These are phyloP conservation scores for Priceomyces medius DNA, from an alignment of 805 yeast species.

Conservation along the genomic window DNA sequence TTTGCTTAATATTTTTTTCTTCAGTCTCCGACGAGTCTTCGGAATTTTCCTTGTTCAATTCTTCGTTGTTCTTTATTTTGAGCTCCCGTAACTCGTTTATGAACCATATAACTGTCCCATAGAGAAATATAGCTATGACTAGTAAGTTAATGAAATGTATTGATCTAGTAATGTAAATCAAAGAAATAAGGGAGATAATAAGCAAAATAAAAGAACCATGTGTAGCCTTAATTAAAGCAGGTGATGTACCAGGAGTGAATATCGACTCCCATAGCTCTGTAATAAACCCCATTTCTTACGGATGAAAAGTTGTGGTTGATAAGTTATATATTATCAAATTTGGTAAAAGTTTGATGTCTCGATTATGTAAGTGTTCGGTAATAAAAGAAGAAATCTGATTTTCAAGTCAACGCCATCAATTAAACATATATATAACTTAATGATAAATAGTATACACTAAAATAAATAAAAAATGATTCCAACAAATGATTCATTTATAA, in stretches of 20 bases:
- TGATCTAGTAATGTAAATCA: conserved; percentile 60
- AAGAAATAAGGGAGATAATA: conserved; percentile 51
- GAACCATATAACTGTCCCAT: conserved; percentile 88
- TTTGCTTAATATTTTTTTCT: conserved; percentile 3
- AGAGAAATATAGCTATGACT: conserved; percentile 60
- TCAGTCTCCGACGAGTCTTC: conserved; percentile 7
- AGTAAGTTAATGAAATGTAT: conserved; percentile 63
- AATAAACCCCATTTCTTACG: conserved; percentile 40
- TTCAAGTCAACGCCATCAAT: conserved; percentile 2
- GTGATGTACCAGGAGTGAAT: conserved; percentile 90
- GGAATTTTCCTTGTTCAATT: conserved; percentile 29
- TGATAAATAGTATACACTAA: not conserved
- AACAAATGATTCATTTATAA: conserved; percentile 55
- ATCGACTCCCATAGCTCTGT: conserved; percentile 85
- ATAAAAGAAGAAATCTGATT: not conserved
- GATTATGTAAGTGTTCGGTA: not conserved
- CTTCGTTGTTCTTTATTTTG: conserved; percentile 46
- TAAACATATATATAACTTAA: not conserved
- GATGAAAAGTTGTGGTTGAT: not conserved
- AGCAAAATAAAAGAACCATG: conserved; percentile 76
- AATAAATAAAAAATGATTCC: conserved; percentile 23
- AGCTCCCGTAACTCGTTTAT: conserved; percentile 59
- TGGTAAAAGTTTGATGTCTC: not conserved
- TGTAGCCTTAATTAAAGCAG: conserved; percentile 85
- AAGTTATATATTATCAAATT: not conserved